Base-by-base conservation (phyloP, 148 eudicot genomes). In the Dianthus caryophyllus region DNA sequence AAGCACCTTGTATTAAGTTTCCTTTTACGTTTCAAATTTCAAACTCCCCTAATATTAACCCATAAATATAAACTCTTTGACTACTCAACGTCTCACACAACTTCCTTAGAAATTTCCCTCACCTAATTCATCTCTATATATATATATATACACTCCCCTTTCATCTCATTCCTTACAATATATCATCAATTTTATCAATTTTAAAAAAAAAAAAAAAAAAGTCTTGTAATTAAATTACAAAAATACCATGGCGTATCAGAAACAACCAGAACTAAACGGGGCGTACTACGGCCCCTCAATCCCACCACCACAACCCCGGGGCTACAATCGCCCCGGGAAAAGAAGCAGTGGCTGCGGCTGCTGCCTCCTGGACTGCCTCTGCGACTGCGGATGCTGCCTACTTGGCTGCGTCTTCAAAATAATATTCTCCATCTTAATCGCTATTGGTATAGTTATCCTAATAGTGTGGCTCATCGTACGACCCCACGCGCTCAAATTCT, bases 231-330 rank as follows among this genome's bases (percentile, higher is more conserved):
- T 48, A 0, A 57, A 56, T 13, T 1, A n/a, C n/a, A n/a, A n/a
- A n/a, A n/a, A n/a, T 6, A 29, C 0, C 43, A 79, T 80, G 81
- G 39, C 76, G 0, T 75, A 77, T 30, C 70, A 78, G 11, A 81
- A 80, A 38, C 96, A 88, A 36, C 80, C 89, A 15, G 84, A 85
- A 20, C 63, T 90, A 3, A 90, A 90, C 76, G 94, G 94, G 9
- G 93, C 87, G 57, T 90, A 83, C 77, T 90, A 90, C 71, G 97
- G 91, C 73, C 97, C 64, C 6, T 39, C 64, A 2, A 60, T 60
- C 46, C 64, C 64, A 1, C 2, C 61, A 0, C 31, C 77, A 1
- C 69, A 43, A 54, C 73, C 73, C 1, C 57, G 68, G 12, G 22
- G 75, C 55, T 85, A 81, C 78, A 73, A 85, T 74, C 81, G 89